Percentiles rank a stretch among this genome's conserved stretches.
Evolutionary conservation across 2,329 filamentous ascomycete species (phyloP).

Genomic region (Anthostomella pinea): DNA sequence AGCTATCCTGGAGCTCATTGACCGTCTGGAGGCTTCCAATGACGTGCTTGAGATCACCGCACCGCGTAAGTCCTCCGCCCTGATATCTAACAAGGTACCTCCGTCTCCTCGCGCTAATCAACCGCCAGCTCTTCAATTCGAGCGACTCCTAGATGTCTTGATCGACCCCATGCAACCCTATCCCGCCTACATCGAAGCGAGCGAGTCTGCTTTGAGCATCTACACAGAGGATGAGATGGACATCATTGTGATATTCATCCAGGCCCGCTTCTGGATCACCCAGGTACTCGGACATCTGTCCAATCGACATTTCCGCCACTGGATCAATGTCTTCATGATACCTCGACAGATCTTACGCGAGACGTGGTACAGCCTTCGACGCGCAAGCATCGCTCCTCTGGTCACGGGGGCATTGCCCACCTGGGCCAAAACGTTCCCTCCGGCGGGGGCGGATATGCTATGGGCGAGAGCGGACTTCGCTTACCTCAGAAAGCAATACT

Average conservation of each 20-base stretch:
- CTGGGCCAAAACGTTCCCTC: slow-evolving; percentile 4
- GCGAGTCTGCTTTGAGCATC: background rate
- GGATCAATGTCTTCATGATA: slow-evolving; percentile 6
- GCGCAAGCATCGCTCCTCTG: too few relatives aligned
- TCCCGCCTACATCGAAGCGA: background rate
- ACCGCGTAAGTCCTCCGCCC: too few relatives aligned
- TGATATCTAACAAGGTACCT: too few relatives aligned
- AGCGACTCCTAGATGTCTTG: background rate
- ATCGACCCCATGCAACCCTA: too few relatives aligned
- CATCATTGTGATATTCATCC: slow-evolving; percentile 4
- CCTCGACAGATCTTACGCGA: slow-evolving; percentile 5
- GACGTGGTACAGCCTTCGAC: slow-evolving; percentile 1
- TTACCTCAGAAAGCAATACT: slow-evolving; percentile 4
- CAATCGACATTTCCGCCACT: slow-evolving; percentile 7
- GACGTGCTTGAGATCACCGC: too few relatives aligned
- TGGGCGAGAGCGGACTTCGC: slow-evolving; percentile 2
- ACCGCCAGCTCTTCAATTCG: slow-evolving; percentile 1
- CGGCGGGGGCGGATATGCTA: too few relatives aligned
- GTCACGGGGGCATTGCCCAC: too few relatives aligned
- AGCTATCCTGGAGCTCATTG: too few relatives aligned
- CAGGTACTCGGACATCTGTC: background rate
- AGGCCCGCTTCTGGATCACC: slow-evolving; percentile 10
- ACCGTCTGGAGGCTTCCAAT: too few relatives aligned
- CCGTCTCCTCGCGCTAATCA: too few relatives aligned
- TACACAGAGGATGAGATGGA: slow-evolving; percentile 7